A percentile compares a stretch with the other conserved stretches of the same genome.
Evolutionary conservation across 106 monocot species (phyloP).

Genomic region (Cymbidium sinense): DNA sequence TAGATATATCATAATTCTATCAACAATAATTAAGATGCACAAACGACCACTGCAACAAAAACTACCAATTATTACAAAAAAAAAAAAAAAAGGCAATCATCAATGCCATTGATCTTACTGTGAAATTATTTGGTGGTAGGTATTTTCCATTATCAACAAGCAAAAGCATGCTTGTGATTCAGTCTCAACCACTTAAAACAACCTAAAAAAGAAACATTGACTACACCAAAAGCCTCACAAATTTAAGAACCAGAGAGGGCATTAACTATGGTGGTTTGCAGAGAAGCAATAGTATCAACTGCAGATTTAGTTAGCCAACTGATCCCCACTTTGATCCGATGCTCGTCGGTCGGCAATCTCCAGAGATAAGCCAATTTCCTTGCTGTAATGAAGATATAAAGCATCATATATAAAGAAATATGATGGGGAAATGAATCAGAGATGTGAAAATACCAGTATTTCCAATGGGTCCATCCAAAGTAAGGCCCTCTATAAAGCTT

Average conservation of each 20-base stretch:
- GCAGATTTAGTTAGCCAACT: constrained; percentile 88
- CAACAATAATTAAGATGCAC: too few species aligned
- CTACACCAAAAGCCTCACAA: background rate
- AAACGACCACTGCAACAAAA: too few species aligned
- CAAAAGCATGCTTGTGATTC: too few species aligned
- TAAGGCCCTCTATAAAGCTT: constrained; percentile 81
- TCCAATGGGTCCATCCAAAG: constrained; percentile 86
- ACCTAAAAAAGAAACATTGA: background rate
- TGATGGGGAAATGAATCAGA: too few species aligned
- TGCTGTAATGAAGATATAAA: constrained; percentile 39
- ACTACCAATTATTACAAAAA: background rate
- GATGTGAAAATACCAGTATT: constrained; percentile 50
- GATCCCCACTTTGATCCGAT: constrained; percentile 76
- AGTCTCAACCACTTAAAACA: too few species aligned
- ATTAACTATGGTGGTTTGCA: constrained; percentile 54
- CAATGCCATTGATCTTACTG: background rate
- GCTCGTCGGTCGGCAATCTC: constrained; percentile 90
- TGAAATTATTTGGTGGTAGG: background rate
- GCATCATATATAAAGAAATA: background rate
- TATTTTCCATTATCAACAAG: too few species aligned
- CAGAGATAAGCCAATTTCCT: constrained; percentile 72
- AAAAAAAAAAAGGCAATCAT: background rate
- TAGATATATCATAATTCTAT: too few species aligned
- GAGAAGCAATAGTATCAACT: constrained; percentile 50
- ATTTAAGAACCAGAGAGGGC: constrained; percentile 26